Conservation (phyloP, 768 basidiomycete species). For the Hygrocybe punicea region DNA sequence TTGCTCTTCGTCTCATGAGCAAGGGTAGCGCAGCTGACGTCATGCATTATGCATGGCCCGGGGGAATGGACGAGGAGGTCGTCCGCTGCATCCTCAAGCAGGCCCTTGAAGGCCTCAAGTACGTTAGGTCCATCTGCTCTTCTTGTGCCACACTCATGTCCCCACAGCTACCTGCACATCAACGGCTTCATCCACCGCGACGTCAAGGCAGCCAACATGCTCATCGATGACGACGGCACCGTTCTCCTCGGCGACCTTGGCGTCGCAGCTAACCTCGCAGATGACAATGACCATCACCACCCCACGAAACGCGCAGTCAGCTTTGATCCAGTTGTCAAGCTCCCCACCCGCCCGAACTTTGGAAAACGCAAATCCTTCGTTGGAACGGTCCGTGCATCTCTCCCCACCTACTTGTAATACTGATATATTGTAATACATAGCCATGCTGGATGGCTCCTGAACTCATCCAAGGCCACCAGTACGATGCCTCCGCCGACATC, state of each 20-base stretch:
- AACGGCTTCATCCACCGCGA: slow-evolving; percentile 94
- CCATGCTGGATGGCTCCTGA: slow-evolving; percentile 99
- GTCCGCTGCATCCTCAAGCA: slow-evolving; percentile 81
- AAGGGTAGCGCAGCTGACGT: slow-evolving; percentile 83
- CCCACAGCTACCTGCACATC: slow-evolving; percentile 71
- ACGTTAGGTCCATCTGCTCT: slow-evolving; percentile 24
- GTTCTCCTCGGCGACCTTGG: slow-evolving; percentile 91
- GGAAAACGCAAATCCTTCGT: slow-evolving; percentile 91
- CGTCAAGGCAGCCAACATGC: slow-evolving; percentile 89
- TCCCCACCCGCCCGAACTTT: slow-evolving; percentile 41
- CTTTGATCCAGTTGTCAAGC: slow-evolving; percentile 30
- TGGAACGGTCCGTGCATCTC: slow-evolving; percentile 61
- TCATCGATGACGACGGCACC: slow-evolving; percentile 87
- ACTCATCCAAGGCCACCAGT: slow-evolving; percentile 77
- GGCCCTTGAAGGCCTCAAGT: slow-evolving; percentile 85
- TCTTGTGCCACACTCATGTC: slow-evolving; percentile 3
- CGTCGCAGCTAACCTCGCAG: slow-evolving; percentile 79
- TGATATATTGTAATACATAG: slow-evolving; percentile 30
- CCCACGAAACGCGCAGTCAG: slow-evolving; percentile 33
- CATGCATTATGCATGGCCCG: slow-evolving; percentile 79
- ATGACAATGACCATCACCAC: slow-evolving; percentile 42
- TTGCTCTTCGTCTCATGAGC: slow-evolving; percentile 87
- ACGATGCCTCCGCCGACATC: slow-evolving; percentile 86
- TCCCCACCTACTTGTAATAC: neutral
- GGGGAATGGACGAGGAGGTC: slow-evolving; percentile 90